A percentile compares a stretch with the other conserved stretches of the same genome.
Evolutionary conservation across 495 filamentous ascomycete species (phyloP).

Genomic region (Penicillium paxilli): DNA sequence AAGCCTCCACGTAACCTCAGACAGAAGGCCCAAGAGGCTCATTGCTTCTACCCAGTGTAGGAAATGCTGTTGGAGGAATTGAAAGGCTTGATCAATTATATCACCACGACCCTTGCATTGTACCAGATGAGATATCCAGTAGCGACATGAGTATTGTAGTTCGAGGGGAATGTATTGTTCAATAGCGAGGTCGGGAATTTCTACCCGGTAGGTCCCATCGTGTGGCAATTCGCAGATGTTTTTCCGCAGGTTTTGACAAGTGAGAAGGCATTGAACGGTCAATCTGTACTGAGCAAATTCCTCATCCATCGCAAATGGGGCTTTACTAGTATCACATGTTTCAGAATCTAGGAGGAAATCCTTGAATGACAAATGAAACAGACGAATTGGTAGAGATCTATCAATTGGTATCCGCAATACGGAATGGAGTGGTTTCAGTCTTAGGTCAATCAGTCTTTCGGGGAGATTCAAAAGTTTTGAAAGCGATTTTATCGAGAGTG

Average conservation of each 20-base stretch:
- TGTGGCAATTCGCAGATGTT: neutral
- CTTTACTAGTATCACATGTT: neutral
- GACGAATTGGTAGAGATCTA: neutral
- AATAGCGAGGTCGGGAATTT: neutral
- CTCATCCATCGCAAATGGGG: neutral
- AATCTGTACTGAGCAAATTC: neutral
- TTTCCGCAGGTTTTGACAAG: neutral
- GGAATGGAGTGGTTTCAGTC: neutral
- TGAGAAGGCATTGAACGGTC: neutral
- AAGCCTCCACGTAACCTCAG: neutral
- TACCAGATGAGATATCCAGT: neutral
- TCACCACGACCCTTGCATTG: neutral
- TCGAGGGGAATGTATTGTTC: neutral
- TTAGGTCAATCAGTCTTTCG: neutral
- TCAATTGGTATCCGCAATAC: neutral
- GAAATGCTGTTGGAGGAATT: neutral
- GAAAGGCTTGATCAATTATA: neutral
- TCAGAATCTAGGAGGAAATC: neutral
- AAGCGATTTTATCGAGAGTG: neutral
- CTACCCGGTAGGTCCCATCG: neutral
- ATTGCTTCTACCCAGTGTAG: neutral
- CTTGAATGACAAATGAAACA: neutral
- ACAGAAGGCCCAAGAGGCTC: neutral
- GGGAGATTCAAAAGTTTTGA: neutral
- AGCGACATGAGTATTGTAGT: neutral